Base-by-base conservation (phyloP, 208 protist genomes). In the Zelonia costaricensis region DNA sequence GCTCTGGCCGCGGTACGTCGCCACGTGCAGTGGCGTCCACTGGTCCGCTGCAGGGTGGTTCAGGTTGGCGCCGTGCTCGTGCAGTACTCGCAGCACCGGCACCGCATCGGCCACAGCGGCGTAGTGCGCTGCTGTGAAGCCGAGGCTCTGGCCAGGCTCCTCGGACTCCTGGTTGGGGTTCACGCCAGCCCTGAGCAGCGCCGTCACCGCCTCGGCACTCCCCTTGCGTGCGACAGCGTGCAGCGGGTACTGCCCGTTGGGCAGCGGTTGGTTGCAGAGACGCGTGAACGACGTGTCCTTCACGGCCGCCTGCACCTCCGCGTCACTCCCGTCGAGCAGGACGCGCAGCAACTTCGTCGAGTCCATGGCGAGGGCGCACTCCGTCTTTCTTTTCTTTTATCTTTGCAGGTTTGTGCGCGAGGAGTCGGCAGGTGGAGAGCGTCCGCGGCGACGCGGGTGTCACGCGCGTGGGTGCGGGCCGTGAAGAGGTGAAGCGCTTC, bases 1-100 rank as follows among this genome's bases (percentile, higher is more conserved):
- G 20, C 38, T 61, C 27, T 80, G 66, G 0, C 76, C 78, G 51
- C 78, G 80, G 56, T 80, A 89, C 1, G 79, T 66, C 6, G 86
- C 80, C 6, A 73, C 66, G 57, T 93, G 86, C 27, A 93, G 70
- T 2, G 86, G 78, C 8, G 57, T 75, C 79, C 82, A 88, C 13
- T 61, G 44, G 45, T 93, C 86, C 0, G 51, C 76, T 0, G 83
- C 69, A 18, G 42, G 25, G 20, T 65, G 56, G 40, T 72, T 45
- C 6, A 87, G 28, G 42, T 86, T 62, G 0, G 76, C 83, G 1
- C 67, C 33, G 22, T 63, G 31, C n/a, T 55, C 68, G 10, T 65
- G 15, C 8, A 93, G 74, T 15, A 84, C 25, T 35, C 66, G 27
- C 5, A 93, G 49, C 43, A 77, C 44, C 6, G 62, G 43, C 0